Conservation (phyloP, 441 rosid species). For the Adansonia grandidieri region DNA sequence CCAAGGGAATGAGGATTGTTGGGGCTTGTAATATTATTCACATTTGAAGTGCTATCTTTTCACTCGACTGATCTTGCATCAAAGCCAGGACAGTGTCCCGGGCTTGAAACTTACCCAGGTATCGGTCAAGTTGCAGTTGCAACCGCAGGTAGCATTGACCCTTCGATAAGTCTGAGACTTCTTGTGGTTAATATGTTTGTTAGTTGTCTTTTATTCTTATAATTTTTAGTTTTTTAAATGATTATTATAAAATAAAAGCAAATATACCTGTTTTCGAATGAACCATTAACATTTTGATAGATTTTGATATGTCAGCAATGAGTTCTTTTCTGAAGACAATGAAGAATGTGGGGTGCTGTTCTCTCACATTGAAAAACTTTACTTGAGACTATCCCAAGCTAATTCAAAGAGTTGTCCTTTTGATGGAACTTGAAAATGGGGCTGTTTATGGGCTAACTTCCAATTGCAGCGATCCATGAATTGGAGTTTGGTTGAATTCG, state of each 20-base stretch:
- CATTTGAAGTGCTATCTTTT: conserved; percentile 76
- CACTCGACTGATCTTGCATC: conserved; percentile 80
- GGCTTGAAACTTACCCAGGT: conserved; percentile 88
- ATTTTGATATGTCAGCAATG: neutral
- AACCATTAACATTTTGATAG: neutral
- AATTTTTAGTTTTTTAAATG: too few relatives aligned
- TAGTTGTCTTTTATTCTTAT: neutral
- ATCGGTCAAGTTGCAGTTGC: conserved; percentile 95
- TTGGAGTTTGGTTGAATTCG: neutral
- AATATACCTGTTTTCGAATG: neutral
- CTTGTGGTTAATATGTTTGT: neutral
- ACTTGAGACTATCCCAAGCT: neutral
- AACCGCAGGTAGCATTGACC: conserved; percentile 58
- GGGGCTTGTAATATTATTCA: conserved; percentile 62
- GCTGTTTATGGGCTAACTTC: neutral
- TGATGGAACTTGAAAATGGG: neutral
- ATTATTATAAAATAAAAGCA: too few relatives aligned
- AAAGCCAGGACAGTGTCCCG: conserved; percentile 84
- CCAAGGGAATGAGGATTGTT: conserved; percentile 95
- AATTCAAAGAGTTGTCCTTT: neutral
- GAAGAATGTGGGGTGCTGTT: neutral
- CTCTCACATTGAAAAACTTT: neutral
- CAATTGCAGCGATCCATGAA: neutral
- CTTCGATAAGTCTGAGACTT: conserved; percentile 51
- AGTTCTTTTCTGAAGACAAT: neutral